Base-by-base conservation (phyloP, 495 filamentous ascomycete genomes). In the Lophiostoma macrostomum region DNA sequence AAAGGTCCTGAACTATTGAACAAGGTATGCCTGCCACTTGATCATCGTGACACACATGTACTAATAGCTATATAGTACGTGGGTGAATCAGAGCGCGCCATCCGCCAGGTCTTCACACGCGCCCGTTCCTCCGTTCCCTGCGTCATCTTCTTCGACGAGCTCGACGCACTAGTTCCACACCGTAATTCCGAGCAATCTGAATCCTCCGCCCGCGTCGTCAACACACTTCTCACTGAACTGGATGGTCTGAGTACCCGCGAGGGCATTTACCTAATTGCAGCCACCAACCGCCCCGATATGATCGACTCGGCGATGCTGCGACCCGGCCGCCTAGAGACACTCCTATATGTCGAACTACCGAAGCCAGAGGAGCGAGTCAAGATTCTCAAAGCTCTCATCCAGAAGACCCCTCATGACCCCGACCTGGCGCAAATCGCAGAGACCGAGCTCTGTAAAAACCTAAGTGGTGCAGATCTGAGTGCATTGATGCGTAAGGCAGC, bases 61-160 rank as follows among this genome's bases (percentile, higher is more conserved):
- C 29, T 24, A 48, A 48, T 19, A 14, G n/a, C 5, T 12, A 7
- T 14, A 8, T 19, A 69, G 70, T 98, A 88, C 60, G 90, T 98
- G 23, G 93, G 93, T 58, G 93, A 98, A 67, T 91, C 86, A 16
- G 93, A 98, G 68, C 83, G 90, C 14, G 88, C 93, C 0, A 87
- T 98, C 3, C 83, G 93, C 13, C 88, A 95, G 66, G 87, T 96
- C 2, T 98, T 98, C 66, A 80, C 84, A 38, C 85, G 93, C 12
- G 93, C 93, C 8, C 80, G 91, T 22, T 87, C 86, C 0, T 88
- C 83, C 6, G 78, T 93, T 1, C 93, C 93, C 18, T 96, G 91
- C 65, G 87, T 98, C 39, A 83, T 98, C 52, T 97, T 98, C 79
- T 97, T 98, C 67, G 93, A 98, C 69, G 93, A 98, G 68, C 76